Evolutionary conservation across 768 basidiomycete genomes (phyloP).

Genomic region (Suillus plorans): DNA sequence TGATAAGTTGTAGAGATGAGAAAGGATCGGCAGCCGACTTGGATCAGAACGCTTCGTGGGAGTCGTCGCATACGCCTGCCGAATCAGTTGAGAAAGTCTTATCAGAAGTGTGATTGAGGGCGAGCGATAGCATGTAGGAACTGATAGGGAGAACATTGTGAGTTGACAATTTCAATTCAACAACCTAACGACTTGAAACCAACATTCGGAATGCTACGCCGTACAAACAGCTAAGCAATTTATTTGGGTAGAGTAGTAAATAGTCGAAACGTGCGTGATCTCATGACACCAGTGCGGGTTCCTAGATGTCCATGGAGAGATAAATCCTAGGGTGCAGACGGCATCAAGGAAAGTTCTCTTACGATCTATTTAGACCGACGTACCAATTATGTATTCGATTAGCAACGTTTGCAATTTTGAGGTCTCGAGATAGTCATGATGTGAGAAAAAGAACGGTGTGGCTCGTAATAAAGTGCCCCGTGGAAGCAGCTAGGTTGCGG

Average conservation of each 20-base stretch:
- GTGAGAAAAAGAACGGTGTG: neutral
- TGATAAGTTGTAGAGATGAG: neutral
- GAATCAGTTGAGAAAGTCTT: neutral
- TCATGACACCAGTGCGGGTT: neutral
- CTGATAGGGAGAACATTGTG: neutral
- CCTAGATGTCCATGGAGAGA: neutral
- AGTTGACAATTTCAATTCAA: neutral
- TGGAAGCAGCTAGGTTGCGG: neutral
- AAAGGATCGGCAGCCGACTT: neutral
- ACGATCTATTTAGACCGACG: neutral
- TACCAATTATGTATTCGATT: neutral
- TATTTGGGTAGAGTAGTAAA: neutral
- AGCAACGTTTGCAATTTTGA: neutral
- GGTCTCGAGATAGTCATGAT: neutral
- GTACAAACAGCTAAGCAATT: neutral
- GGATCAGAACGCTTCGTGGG: neutral
- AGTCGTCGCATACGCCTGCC: neutral
- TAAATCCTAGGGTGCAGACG: neutral
- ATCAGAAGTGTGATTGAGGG: neutral
- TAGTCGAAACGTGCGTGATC: neutral
- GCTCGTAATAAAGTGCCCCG: neutral
- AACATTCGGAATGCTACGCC: neutral
- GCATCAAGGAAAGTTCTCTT: neutral
- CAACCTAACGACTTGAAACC: neutral
- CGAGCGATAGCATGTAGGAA: neutral